Base-by-base conservation (phyloP, 2,329 filamentous ascomycete species). In the Blumeriella jaapii region DNA sequence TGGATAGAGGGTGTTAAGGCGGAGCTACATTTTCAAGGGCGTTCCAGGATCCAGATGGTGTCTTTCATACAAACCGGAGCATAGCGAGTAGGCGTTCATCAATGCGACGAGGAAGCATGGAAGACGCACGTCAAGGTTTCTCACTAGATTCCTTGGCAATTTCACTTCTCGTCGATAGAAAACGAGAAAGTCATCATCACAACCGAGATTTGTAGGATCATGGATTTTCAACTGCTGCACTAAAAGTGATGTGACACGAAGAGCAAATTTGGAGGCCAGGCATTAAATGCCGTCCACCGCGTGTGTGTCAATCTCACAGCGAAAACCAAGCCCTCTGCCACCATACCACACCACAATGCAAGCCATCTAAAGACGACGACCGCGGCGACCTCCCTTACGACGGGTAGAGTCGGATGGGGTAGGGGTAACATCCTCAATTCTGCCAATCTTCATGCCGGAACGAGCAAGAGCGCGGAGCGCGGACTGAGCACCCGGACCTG, bases 341-440 rank as follows among this genome's bases (percentile, higher is more conserved):
- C 44, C 38, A 47, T 38, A 29, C 36, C 29, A n/a, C n/a, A n/a
- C n/a, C n/a, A n/a, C n/a, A n/a, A n/a, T 40, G 26, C 54, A 52
- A 48, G 48, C 46, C 50, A 57, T 64, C 68, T 83, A 98, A 69
- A 98, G 83, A 94, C 91, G 89, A 73, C 91, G 91, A 96, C 91
- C 91, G 83, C 91, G 89, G 71, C 91, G 87, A 95, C 91, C 91
- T 74, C 91, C 91, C 86, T 98, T 98, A 74, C 89, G 87, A 71
- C 91, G 84, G 61, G 91, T 98, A 66, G 85, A 94, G 71, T 98
- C 91, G 67, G 91, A 98, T 58, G 93, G 91, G 46, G 91, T 98
- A 59, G 91, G 91, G 58, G 93, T 98, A 51, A 98, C 91, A 65
- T 98, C 91, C 82, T 98, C 91, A 60, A 98, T 98, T 63, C 91